Evolutionary conservation across 495 filamentous ascomycete genomes (phyloP), one percentile per base, ranked within the genome.

Genomic region (Penicillium paradoxum): DNA sequence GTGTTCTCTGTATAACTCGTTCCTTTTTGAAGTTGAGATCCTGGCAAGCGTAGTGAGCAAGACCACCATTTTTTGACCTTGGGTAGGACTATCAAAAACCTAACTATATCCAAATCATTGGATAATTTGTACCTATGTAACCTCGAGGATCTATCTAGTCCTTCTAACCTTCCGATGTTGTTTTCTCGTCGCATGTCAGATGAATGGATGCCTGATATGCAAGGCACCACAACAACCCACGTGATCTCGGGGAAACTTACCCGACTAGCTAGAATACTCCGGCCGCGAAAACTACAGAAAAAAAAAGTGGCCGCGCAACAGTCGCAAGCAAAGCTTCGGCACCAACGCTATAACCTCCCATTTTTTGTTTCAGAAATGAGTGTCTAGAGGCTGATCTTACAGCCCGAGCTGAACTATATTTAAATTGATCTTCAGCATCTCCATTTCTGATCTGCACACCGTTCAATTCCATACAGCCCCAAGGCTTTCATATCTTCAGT

Each of bases 251-350:
- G 17, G 1, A 54, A 54, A 58, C 52, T 34, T 37, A 46, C 59
- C 53, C 1, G 14, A 46, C 10, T 24, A 18, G 59, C 39, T 21
- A 58, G 60, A 59, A 65, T 59, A 59, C 55, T 65, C 59, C 63
- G 59, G 62, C 57, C 62, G 59, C 60, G 62, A 66, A 68, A 68
- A 66, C 59, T 59, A 63, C 33, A 63, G 59, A 60, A 63, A 65
- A 60, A 62, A 63, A 64, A 60, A 53, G 29, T 57, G 49, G 39
- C 42, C 53, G 58, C 59, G 59, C 53, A 60, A 54, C 59, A 57
- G 42, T 50, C 41, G 47, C 27, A 43, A 43, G 18, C 47, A 48
- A 58, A 64, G 57, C 55, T 63, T 53, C 49, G 41, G 52, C 58
- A 55, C 53, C 39, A 27, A 42, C 56, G 54, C 42, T 55, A 41